Percentiles rank a stretch among this genome's conserved stretches.
Evolutionary conservation across 371 early-diverging fungal genomes (phyloP).

Genomic region (Mortierella sp.): DNA sequence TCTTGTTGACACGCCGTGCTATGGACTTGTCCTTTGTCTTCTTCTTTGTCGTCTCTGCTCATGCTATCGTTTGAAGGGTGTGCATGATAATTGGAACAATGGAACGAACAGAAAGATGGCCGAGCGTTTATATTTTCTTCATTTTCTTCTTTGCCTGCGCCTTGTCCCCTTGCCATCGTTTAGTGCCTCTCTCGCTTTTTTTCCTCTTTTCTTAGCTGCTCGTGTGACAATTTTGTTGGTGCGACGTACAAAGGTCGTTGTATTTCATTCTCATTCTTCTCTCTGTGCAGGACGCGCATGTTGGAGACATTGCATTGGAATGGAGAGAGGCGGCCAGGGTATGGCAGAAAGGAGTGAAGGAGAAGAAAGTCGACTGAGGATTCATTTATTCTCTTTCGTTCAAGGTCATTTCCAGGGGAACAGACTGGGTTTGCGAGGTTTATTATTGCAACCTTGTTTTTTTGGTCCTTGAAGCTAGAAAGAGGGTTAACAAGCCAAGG

Average conservation of each 20-base stretch:
- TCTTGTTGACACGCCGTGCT: too few species aligned
- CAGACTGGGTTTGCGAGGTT: too few species aligned
- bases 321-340: background rate
- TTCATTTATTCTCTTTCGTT: too few species aligned
- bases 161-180: background rate
- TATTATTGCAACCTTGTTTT: too few species aligned
- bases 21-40: too few species aligned
- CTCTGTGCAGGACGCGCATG: background rate
- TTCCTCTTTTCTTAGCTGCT: background rate
- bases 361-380: too few species aligned
- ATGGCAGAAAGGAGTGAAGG: background rate
- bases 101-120: background rate
- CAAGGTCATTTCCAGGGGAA: too few species aligned
- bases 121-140: background rate
- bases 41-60: background rate
- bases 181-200: background rate
- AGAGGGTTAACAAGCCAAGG: too few species aligned
- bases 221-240: slow-evolving; percentile 7
- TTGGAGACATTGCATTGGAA: too few species aligned
- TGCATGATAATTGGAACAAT: background rate
- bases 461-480: too few species aligned
- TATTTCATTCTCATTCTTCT: background rate
- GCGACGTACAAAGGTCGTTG: background rate
- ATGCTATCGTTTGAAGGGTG: background rate
- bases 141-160: background rate